Base-by-base conservation (phyloP, 768 basidiomycete genomes). In the Pluteus cervinus region DNA sequence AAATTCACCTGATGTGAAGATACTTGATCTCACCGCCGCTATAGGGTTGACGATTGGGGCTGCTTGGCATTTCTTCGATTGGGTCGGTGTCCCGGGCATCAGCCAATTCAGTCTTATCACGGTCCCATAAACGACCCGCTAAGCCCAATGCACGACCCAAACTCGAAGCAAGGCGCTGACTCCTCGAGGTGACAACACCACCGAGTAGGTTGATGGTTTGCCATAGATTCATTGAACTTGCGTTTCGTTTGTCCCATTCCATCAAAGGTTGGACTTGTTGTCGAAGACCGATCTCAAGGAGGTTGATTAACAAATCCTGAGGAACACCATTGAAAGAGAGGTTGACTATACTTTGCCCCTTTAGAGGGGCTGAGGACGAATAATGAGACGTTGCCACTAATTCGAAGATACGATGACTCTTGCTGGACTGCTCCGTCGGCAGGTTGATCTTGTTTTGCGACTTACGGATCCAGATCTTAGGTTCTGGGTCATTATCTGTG, bases 351-450 rank as follows among this genome's bases (percentile, higher is more conserved):
- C 68, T 69, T 29, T 86, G 81, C 7, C 57, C 52, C 0, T 78
- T 76, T 0, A 87, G 58, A 0, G 63, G 48, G 24, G 64, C 58
- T 0, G 73, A 61, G 0, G 54, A 38, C 0, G 66, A 64, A 0
- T 75, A 56, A 0, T 63, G 65, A 0, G 79, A 73, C 0, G 71
- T 56, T 1, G 62, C 60, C 2, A 86, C 59, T 1, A 86, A 54
- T 40, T 87, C 82, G 42, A 87, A 72, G 1, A 78, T 81, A 2
- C 69, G 57, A 26, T 86, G 81, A 0, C n/a, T n/a, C n/a, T n/a
- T n/a, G n/a, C n/a, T n/a, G n/a, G n/a, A n/a, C n/a, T n/a, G n/a
- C n/a, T n/a, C n/a, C n/a, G n/a, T n/a, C 2, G 42, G 40, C 24
- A 74, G 58, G 3, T 67, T 58, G 37, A 82, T 79, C 39, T 83